Evolutionary conservation across 345 rosid genomes (phyloP).

Genomic region (Adansonia digitata): DNA sequence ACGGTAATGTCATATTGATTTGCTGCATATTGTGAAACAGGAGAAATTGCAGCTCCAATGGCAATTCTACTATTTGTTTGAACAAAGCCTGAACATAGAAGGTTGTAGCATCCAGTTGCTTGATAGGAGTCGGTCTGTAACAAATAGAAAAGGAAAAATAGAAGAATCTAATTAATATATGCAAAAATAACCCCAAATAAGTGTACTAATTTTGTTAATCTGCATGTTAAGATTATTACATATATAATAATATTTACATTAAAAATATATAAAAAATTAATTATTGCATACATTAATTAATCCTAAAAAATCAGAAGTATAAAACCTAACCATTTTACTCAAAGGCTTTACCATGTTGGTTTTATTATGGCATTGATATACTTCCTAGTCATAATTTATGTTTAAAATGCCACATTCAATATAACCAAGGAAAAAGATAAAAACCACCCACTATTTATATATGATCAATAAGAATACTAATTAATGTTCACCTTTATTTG

Average conservation of each 20-base stretch:
- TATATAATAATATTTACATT: background rate
- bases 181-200: background rate
- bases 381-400: too few species aligned
- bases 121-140: conserved; percentile 90
- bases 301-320: too few species aligned
- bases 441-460: background rate
- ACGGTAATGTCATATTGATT: conserved; percentile 84
- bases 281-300: too few species aligned
- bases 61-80: conserved; percentile 94
- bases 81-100: conserved; percentile 86
- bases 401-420: too few species aligned
- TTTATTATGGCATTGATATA: too few species aligned
- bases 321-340: too few species aligned
- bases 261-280: too few species aligned
- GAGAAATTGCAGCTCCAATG: conserved; percentile 99
- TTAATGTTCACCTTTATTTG: background rate
- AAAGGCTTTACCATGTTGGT: too few species aligned
- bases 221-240: too few species aligned
- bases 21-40: conserved; percentile 54
- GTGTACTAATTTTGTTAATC: too few species aligned
- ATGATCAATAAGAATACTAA: background rate
- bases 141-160: background rate
- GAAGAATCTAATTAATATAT: background rate
- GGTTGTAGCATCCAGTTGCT: conserved; percentile 98
- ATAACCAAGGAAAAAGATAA: too few species aligned